Percentiles rank a stretch among this genome's conserved stretches.
Evolutionary conservation across 192 early-diverging fungal species (phyloP).

Genomic region (Rhizophagus sp.): DNA sequence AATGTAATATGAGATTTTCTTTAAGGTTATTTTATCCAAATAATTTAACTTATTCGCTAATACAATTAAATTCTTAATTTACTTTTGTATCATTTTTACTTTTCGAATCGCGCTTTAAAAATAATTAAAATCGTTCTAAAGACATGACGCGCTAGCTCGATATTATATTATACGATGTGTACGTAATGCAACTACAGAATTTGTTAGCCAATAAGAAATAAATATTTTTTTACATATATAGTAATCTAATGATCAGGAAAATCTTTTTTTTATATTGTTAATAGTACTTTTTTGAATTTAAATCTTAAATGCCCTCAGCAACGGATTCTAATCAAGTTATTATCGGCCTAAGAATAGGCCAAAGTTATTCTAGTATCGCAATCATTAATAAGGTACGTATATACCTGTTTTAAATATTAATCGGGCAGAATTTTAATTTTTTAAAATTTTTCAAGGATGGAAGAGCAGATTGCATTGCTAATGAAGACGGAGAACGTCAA

Average conservation of each 20-base stretch:
- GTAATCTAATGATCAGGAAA: background rate
- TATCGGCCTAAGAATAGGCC: constrained; percentile 81
- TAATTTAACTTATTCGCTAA: too few species aligned
- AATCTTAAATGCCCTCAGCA: background rate
- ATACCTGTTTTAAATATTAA: background rate
- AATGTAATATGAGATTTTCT: too few species aligned
- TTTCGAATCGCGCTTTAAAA: too few species aligned
- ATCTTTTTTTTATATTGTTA: background rate
- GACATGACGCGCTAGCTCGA: too few species aligned
- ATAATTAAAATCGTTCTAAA: too few species aligned
- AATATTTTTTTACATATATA: too few species aligned
- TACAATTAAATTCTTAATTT: too few species aligned
- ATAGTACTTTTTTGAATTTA: background rate
- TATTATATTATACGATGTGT: too few species aligned
- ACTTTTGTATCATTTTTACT: too few species aligned
- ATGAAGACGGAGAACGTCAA: constrained; percentile 97
- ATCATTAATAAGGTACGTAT: constrained; percentile 72
- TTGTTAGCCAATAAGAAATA: too few species aligned
- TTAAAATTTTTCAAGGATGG: constrained; percentile 52
- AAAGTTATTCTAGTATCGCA: constrained; percentile 76
- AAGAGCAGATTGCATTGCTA: constrained; percentile 87
- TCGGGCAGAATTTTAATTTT: background rate
- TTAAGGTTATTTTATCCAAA: too few species aligned
- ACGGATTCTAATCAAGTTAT: constrained; percentile 6
- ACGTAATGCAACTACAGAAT: too few species aligned